These are phyloP conservation scores for Candida ortonii DNA, from an alignment of 805 yeast genomes.

Conservation along the genomic window DNA sequence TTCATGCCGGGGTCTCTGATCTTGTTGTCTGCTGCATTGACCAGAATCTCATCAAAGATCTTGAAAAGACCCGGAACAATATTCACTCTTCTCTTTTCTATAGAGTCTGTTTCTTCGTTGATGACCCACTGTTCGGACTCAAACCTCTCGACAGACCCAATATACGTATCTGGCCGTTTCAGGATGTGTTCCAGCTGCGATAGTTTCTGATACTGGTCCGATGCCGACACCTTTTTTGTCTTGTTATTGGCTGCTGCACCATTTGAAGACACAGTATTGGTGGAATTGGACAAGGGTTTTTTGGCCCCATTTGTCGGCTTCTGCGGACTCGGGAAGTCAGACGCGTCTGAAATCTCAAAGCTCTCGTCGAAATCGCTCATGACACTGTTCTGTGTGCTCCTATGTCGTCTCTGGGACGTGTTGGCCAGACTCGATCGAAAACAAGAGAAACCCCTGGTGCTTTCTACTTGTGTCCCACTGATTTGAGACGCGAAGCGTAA, in stretches of 20 bases:
- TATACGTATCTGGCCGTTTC: slow-evolving; percentile 96
- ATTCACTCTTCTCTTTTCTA: slow-evolving; percentile 59
- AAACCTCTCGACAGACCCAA: slow-evolving; percentile 88
- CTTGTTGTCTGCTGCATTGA: slow-evolving; percentile 98
- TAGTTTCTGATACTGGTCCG: slow-evolving; percentile 85
- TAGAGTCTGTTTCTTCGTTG: slow-evolving; percentile 59
- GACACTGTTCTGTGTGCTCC: too few species aligned
- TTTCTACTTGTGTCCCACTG: too few species aligned
- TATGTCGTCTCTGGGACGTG: too few species aligned
- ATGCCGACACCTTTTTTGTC: slow-evolving; percentile 35
- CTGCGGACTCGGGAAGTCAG: slow-evolving; percentile 7
- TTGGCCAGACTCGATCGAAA: too few species aligned
- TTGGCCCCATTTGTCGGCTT: slow-evolving; percentile 17
- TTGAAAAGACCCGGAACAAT: slow-evolving; percentile 96
- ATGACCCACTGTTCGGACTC: slow-evolving; percentile 83
- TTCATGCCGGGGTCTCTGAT: slow-evolving; percentile 92
- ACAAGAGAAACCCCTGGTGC: too few species aligned
- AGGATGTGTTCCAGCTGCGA: slow-evolving; percentile 94
- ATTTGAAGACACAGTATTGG: slow-evolving; percentile 19
- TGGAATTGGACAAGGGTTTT: slow-evolving; percentile 40
- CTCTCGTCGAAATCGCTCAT: slow-evolving; percentile 17
- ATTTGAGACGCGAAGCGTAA: too few species aligned
- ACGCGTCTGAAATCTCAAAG: slow-evolving; percentile 9
- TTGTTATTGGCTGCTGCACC: slow-evolving; percentile 4
- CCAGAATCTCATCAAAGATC: slow-evolving; percentile 94